Base-by-base conservation (phyloP, 1,284 basidiomycete genomes). In the Fomes fomentarius region DNA sequence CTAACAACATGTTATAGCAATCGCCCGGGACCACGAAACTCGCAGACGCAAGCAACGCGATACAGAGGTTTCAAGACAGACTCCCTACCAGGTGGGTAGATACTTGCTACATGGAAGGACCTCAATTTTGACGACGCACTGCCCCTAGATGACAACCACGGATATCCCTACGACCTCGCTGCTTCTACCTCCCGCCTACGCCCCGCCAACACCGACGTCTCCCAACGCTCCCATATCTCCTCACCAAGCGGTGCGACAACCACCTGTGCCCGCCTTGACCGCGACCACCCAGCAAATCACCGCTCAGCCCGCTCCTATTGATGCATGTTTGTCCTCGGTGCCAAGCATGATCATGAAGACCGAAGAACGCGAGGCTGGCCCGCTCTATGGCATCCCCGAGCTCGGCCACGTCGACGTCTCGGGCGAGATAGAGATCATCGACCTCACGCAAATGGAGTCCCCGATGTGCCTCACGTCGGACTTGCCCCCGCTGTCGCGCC, bases 361-460 rank as follows among this genome's bases (percentile, higher is more conserved):
- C 3, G 34, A 56, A n/a, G 15, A 56, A 17, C 15, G 19, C 11
- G 50, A 47, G 21, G 42, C 35, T 22, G 9, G 2, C 11, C 21
- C 25, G 7, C 33, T 43, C 34, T 30, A 15, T n/a, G 22, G 37
- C 7, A 52, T 52, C n/a, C 39, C 51, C 19, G 39, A 47, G 25
- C 45, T 47, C n/a, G 25, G 25, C 4, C 30, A 28, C 15, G 3
- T 47, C 31, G 47, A 47, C 26, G 14, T 34, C 21, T n/a, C 39
- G 9, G 38, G 37, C 14, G 49, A 47, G 30, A 28, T 40, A 4
- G 52, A 51, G 22, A 30, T 57, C 47, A 50, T 60, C 21, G 57
- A 58, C 28, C 50, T 60, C 30, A 62, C 54, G 4, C 15, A 11
- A 11, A 15, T 30, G 14, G 38, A 38, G 14, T 47, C 50, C 10